These are phyloP conservation scores for Pichia insulana DNA, from an alignment of 805 yeast genomes.

Conservation along the genomic window DNA sequence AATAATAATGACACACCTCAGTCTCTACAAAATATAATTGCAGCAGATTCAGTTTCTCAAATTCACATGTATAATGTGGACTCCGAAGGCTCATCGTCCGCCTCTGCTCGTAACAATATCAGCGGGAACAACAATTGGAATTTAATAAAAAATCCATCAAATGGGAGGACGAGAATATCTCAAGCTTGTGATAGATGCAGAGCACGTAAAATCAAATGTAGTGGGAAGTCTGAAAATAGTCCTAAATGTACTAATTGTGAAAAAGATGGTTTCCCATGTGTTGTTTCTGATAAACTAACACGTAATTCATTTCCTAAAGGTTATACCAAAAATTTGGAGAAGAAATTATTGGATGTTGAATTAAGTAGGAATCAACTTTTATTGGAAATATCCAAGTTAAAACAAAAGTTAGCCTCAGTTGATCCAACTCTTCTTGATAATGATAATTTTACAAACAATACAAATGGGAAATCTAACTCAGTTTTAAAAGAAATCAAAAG, in stretches of 20 bases:
- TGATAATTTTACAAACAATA: neutral
- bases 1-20: no score
- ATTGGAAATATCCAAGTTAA: constrained; percentile 26
- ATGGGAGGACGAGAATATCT: constrained; percentile 43
- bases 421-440: neutral
- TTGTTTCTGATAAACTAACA: constrained; percentile 63
- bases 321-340: constrained; percentile 67
- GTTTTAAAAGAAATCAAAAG: no score
- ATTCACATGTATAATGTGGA: no score
- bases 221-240: constrained; percentile 41
- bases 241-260: constrained; percentile 63
- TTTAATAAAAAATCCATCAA: constrained; percentile 28
- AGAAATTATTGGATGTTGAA: constrained; percentile 51
- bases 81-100: no score
- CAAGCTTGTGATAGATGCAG: constrained; percentile 83
- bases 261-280: constrained; percentile 57
- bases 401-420: constrained; percentile 8
- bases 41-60: no score
- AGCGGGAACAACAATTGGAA: constrained; percentile 17
- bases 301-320: constrained; percentile 77
- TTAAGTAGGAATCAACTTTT: constrained; percentile 39
- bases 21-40: no score
- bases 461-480: neutral
- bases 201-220: constrained; percentile 68
- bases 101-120: no score